Conservation (phyloP, 106 monocot genomes). For the Chionographis japonica region DNA sequence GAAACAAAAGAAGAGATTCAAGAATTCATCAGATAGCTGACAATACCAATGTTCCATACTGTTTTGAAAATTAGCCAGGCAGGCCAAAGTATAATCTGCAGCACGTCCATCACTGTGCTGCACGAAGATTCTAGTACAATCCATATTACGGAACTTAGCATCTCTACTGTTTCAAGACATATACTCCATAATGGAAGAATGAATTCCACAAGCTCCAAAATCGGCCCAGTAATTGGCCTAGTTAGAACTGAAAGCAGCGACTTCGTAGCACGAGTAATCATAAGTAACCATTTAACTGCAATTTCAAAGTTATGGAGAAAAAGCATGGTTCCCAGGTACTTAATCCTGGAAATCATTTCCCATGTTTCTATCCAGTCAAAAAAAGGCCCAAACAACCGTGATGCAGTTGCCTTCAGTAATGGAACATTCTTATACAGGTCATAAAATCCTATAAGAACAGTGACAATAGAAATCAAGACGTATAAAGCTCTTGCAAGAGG, state of each 20-base stretch:
- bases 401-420: slow-evolving; percentile 75
- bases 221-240: slow-evolving; percentile 60
- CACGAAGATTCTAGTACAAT: slow-evolving; percentile 47
- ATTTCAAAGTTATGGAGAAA: slow-evolving; percentile 96
- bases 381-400: slow-evolving; percentile 80
- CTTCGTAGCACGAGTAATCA: slow-evolving; percentile 40
- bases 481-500: slow-evolving; percentile 75
- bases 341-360: slow-evolving; percentile 96
- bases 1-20: slow-evolving; percentile 6
- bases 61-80: slow-evolving; percentile 46
- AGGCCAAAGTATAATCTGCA: slow-evolving; percentile 77
- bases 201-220: slow-evolving; percentile 58
- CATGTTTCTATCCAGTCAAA: slow-evolving; percentile 94
- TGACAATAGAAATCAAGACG: slow-evolving; percentile 65
- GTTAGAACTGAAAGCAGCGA: slow-evolving; percentile 60
- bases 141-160: slow-evolving; percentile 43
- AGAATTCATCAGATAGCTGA: background rate
- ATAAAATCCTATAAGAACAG: slow-evolving; percentile 97
- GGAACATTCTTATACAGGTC: slow-evolving; percentile 98
- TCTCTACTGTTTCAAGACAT: slow-evolving; percentile 47
- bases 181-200: slow-evolving; percentile 60
- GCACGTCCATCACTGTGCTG: slow-evolving; percentile 21
- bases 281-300: slow-evolving; percentile 73
- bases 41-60: slow-evolving; percentile 58
- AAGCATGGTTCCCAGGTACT: slow-evolving; percentile 90